A percentile compares a stretch with the other conserved stretches of the same genome.
These are phyloP conservation scores for Fusarium devonianum DNA, from an alignment of 2,329 filamentous ascomycete genomes.

Conservation along the genomic window DNA sequence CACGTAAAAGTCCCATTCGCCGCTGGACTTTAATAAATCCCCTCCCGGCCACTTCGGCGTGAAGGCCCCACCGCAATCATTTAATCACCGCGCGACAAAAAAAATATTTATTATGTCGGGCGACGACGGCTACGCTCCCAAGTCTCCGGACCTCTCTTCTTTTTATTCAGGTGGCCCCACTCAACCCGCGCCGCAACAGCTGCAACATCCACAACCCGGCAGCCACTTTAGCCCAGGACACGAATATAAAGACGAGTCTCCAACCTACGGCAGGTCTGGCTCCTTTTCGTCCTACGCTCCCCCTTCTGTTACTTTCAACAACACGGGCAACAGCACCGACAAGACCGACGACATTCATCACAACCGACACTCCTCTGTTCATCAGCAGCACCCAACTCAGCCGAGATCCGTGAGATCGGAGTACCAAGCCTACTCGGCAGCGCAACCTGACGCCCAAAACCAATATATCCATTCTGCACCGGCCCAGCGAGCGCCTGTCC, in stretches of 20 bases:
- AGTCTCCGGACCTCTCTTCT: slow-evolving; percentile 66
- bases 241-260: slow-evolving; percentile 47
- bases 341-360: slow-evolving; percentile 34
- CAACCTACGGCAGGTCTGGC: slow-evolving; percentile 38
- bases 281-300: slow-evolving; percentile 40
- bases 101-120: slow-evolving; percentile 54
- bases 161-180: slow-evolving; percentile 55
- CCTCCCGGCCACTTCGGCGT: slow-evolving; percentile 28
- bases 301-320: slow-evolving; percentile 34
- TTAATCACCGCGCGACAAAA: slow-evolving; percentile 30
- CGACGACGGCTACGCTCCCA: slow-evolving; percentile 62
- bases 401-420: slow-evolving; percentile 30
- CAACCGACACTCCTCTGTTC: slow-evolving; percentile 36
- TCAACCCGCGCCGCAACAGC: slow-evolving; percentile 46
- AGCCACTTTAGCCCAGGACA: slow-evolving; percentile 41
- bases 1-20: slow-evolving; percentile 5
- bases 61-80: slow-evolving; percentile 35
- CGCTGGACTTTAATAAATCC: slow-evolving; percentile 19
- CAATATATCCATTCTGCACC: slow-evolving; percentile 23
- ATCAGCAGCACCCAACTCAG: slow-evolving; percentile 37
- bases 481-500: slow-evolving; percentile 9
- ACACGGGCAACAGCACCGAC: slow-evolving; percentile 40
- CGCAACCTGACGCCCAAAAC: slow-evolving; percentile 25
- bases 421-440: slow-evolving; percentile 36
- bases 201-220: slow-evolving; percentile 44